Evolutionary conservation across 352 stramenopile genomes (phyloP).

Genomic region (Phytophthora capsici): DNA sequence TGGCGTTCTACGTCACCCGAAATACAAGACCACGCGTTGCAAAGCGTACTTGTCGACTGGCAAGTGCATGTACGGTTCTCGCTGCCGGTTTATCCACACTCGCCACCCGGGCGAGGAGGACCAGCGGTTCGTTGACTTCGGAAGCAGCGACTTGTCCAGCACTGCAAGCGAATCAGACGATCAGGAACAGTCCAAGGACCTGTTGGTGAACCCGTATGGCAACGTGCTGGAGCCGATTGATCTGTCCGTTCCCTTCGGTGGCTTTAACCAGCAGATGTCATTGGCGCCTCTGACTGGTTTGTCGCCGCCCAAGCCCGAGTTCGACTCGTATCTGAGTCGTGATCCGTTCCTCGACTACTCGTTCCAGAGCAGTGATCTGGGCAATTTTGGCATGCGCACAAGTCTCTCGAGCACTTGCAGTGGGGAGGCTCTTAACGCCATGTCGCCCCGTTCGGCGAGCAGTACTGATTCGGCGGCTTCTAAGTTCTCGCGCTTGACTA

Average conservation of each 20-base stretch:
- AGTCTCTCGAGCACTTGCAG: constrained; percentile 41
- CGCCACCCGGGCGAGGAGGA: constrained; percentile 41
- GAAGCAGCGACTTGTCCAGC: constrained; percentile 54
- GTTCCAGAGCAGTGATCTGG: constrained; percentile 43
- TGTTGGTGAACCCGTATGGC: constrained; percentile 74
- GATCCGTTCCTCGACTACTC: constrained; percentile 63
- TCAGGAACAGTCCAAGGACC: constrained; percentile 57
- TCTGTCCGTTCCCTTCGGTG: constrained; percentile 67
- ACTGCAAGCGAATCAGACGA: constrained; percentile 78
- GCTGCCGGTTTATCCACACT: constrained; percentile 89
- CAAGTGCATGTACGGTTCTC: constrained; percentile 88
- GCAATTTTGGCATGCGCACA: constrained; percentile 29
- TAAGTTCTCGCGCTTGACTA: constrained; percentile 77
- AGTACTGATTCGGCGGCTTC: constrained; percentile 43
- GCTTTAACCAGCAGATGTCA: constrained; percentile 58
- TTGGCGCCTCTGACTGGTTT: constrained; percentile 53
- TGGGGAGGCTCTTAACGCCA: constrained; percentile 38
- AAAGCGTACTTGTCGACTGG: constrained; percentile 88
- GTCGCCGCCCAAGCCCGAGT: constrained; percentile 31
- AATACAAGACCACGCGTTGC: constrained; percentile 93
- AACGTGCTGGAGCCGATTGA: constrained; percentile 68
- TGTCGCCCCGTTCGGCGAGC: constrained; percentile 42
- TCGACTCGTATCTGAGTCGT: constrained; percentile 51
- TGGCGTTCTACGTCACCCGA: constrained; percentile 86
- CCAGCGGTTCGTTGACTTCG: constrained; percentile 42